phyloP scores from a whole-genome alignment of 148 eudicot species.

The Polygonum maritimum region DNA sequence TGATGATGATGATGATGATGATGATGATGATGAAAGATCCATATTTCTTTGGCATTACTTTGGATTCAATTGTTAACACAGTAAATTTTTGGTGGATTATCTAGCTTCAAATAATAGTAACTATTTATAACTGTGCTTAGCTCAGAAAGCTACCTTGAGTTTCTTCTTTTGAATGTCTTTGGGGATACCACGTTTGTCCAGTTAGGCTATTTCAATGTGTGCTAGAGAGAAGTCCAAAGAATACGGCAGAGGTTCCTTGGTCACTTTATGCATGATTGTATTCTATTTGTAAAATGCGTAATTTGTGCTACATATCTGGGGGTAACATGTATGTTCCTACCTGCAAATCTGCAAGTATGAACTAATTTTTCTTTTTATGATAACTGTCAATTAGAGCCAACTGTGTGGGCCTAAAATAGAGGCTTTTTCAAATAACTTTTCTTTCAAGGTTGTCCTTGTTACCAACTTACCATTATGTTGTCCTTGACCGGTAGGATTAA shows the following conservation, averaged over 20 bases:
- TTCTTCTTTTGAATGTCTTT: not conserved
- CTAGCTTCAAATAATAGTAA: not conserved
- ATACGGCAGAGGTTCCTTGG: not conserved
- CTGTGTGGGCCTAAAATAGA: not conserved
- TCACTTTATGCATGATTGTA: not conserved
- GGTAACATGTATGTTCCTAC: not conserved
- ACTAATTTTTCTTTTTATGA: too few relatives aligned
- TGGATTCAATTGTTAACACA: not conserved
- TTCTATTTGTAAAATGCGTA: not conserved
- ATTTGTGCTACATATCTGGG: not conserved
- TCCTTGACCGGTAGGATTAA: conserved; percentile 1
- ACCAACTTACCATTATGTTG: not conserved
- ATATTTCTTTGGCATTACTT: not conserved
- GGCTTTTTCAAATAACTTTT: not conserved
- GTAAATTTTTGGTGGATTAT: not conserved
- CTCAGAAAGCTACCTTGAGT: not conserved
- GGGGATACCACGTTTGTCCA: not conserved
- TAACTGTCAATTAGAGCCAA: not conserved
- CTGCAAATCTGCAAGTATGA: too few relatives aligned
- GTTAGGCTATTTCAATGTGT: not conserved
- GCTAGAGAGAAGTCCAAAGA: not conserved
- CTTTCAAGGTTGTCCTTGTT: not conserved
- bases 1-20: too few relatives aligned
- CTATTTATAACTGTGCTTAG: not conserved
- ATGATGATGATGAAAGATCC: not conserved